Evolutionary conservation across 768 basidiomycete genomes (phyloP), one percentile per base, ranked within the genome.

Genomic region (Phlebiopsis flavidoalba): DNA sequence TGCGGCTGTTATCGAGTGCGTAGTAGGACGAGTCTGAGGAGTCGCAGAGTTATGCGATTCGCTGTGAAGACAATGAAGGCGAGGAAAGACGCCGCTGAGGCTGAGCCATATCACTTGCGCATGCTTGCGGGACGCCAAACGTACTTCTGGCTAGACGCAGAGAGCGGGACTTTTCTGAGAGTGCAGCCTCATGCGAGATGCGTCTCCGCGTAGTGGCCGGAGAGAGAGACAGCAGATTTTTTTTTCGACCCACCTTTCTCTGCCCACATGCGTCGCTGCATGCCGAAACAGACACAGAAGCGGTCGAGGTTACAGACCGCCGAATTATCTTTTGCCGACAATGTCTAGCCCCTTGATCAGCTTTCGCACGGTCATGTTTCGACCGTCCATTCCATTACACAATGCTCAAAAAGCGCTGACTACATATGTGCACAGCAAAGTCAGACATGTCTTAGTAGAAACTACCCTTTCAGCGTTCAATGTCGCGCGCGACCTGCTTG

Each of bases 51-150:
- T 40, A 85, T 72, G 57, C n/a, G 79, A 82, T 61, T n/a, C 84
- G 85, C 5, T n/a, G 87, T 84, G 68, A 88, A 74, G 24, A 76
- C 67, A 56, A 87, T 54, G 64, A 91, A 71, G 67, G 77, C 74
- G 63, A 86, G 68, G 64, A 93, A n/a, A 77, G 60, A 83, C 70
- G 40, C n/a, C n/a, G 74, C 64, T n/a, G 53, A 80, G 67, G 53
- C 91, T 77, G 66, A 81, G 74, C 84, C 87, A 89, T 71, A 91
- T 85, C 62, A n/a, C n/a, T 87, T 83, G 72, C n/a, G n/a, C n/a
- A n/a, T n/a, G n/a, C n/a, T 84, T 83, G 3, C n/a, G 83, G 83
- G 65, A 89, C 79, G 65, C 83, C 85, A 61, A 89, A 72, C 52
- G 72, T 81, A n/a, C 64, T 86, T 83, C 66, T 82, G 80, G 66